These are phyloP conservation scores for Trametes coccinea DNA, from an alignment of 768 basidiomycete species.

Conservation along the genomic window DNA sequence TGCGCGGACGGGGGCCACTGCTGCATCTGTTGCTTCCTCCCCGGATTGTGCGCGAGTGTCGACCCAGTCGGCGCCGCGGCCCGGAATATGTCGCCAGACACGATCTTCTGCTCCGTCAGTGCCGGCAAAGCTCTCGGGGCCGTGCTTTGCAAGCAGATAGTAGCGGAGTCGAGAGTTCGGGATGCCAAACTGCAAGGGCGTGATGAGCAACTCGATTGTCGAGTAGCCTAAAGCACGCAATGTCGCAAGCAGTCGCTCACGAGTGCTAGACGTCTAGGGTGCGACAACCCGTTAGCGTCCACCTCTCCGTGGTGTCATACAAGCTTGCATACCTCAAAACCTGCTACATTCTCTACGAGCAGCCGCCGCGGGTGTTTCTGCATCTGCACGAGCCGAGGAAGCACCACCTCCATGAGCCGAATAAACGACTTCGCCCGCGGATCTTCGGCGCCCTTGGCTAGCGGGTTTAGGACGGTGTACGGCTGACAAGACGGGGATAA, in stretches of 20 bases:
- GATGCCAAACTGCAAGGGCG: slow-evolving; percentile 75
- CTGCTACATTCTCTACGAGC: slow-evolving; percentile 80
- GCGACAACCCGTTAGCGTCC: slow-evolving; percentile 9
- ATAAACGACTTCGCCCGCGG: slow-evolving; percentile 77
- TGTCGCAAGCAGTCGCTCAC: slow-evolving; percentile 51
- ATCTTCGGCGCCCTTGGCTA: slow-evolving; percentile 68
- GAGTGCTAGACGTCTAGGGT: slow-evolving; percentile 62
- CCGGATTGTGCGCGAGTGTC: slow-evolving; percentile 38
- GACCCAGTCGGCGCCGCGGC: slow-evolving; percentile 41
- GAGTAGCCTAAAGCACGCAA: slow-evolving; percentile 57
- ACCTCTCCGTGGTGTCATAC: neutral
- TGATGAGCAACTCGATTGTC: slow-evolving; percentile 63
- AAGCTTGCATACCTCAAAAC: slow-evolving; percentile 64
- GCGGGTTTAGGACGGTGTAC: slow-evolving; percentile 76
- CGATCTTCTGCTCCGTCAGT: slow-evolving; percentile 23
- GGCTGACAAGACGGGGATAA: slow-evolving; percentile 84
- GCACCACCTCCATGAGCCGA: slow-evolving; percentile 60
- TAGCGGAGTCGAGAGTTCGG: slow-evolving; percentile 84
- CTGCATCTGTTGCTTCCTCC: slow-evolving; percentile 13
- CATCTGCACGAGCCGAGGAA: slow-evolving; percentile 54
- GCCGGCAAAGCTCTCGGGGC: slow-evolving; percentile 41
- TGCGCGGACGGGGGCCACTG: slow-evolving; percentile 30
- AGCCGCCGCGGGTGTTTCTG: slow-evolving; percentile 56
- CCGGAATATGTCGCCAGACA: slow-evolving; percentile 58
- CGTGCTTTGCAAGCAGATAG: slow-evolving; percentile 68